These are phyloP conservation scores for Podila minutissima DNA, from an alignment of 192 early-diverging fungal species.

Conservation along the genomic window DNA sequence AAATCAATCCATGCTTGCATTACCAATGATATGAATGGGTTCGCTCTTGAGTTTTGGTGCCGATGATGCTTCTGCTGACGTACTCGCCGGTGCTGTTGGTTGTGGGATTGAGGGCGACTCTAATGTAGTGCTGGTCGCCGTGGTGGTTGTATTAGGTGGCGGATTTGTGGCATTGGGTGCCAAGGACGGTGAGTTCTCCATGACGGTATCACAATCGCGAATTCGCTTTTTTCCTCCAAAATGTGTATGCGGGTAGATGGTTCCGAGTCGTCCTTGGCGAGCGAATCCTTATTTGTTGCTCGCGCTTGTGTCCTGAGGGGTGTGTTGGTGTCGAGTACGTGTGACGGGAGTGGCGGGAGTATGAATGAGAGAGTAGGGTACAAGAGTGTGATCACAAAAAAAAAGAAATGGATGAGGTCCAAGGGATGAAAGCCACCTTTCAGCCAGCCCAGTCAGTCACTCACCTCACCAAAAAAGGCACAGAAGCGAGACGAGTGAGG, in stretches of 20 bases:
- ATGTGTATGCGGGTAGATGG: too few species aligned
- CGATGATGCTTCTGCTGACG: neutral
- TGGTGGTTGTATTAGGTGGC: neutral
- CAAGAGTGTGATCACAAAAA: neutral
- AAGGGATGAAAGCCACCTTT: too few species aligned
- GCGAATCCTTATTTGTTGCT: neutral
- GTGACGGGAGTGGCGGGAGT: neutral
- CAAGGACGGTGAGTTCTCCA: too few species aligned
- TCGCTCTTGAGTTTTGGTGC: neutral
- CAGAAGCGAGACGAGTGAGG: neutral
- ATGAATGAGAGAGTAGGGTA: neutral
- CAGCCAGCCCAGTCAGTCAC: too few species aligned
- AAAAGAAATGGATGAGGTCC: neutral
- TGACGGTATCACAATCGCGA: too few species aligned
- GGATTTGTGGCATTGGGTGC: neutral
- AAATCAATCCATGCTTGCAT: neutral
- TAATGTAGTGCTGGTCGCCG: neutral
- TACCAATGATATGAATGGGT: neutral
- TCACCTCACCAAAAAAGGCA: neutral
- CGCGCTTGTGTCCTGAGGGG: neutral
- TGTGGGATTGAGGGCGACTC: too few species aligned
- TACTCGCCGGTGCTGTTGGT: neutral
- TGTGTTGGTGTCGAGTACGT: neutral
- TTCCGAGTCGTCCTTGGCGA: too few species aligned
- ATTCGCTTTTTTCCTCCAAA: too few species aligned